These are phyloP conservation scores for Kregervanrija delftensis DNA, from an alignment of 805 yeast genomes.

Conservation along the genomic window DNA sequence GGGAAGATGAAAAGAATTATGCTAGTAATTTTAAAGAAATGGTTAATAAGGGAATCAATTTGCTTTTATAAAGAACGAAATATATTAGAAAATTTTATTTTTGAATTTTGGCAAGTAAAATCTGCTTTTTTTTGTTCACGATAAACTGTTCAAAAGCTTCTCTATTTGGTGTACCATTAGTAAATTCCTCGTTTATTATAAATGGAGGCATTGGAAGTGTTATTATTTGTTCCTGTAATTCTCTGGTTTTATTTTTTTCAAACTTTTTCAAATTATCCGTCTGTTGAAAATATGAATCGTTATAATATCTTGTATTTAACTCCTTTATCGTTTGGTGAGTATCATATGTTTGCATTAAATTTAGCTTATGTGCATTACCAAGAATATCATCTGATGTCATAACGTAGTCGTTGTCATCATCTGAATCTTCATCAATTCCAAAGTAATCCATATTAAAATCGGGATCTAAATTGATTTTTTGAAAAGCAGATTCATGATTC, in stretches of 20 bases:
- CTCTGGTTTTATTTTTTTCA: slow-evolving; percentile 25
- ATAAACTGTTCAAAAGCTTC: slow-evolving; percentile 40
- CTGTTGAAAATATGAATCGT: too few relatives aligned
- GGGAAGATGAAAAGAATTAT: slow-evolving; percentile 62
- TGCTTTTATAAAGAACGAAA: slow-evolving; percentile 11
- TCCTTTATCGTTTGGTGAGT: too few relatives aligned
- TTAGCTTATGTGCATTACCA: too few relatives aligned
- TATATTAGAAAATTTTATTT: slow-evolving; percentile 15
- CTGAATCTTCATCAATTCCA: slow-evolving; percentile 32
- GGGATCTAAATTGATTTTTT: slow-evolving; percentile 6
- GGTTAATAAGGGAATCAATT: slow-evolving; percentile 16
- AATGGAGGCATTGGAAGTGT: neutral
- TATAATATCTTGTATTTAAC: too few relatives aligned
- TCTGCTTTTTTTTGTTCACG: slow-evolving; percentile 37
- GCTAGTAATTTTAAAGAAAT: slow-evolving; percentile 27
- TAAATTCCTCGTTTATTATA: neutral
- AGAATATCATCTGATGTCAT: too few relatives aligned
- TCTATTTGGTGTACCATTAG: too few relatives aligned
- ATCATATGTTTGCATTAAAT: too few relatives aligned
- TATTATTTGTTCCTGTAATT: slow-evolving; percentile 8
- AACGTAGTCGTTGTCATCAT: too few relatives aligned
- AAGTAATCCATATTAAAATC: slow-evolving; percentile 33
- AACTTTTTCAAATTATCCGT: slow-evolving; percentile 17
- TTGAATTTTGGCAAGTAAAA: slow-evolving; percentile 35
- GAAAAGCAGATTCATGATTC: slow-evolving; percentile 8